Evolutionary conservation across 768 basidiomycete species (phyloP).

Genomic region (Chalciporus piperatus): DNA sequence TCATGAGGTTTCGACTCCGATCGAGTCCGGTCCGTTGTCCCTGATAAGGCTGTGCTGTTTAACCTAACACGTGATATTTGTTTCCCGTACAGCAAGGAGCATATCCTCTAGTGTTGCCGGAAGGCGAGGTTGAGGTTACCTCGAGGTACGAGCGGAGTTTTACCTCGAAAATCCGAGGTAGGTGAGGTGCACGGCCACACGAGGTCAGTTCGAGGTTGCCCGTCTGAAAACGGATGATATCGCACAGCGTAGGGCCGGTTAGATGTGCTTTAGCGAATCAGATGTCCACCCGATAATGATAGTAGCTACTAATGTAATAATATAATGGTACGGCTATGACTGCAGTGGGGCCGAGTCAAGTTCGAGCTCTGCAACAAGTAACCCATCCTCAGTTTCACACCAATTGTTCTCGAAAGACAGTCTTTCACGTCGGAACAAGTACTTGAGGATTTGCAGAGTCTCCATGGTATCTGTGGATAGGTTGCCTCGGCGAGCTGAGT

Average conservation of each 20-base stretch:
- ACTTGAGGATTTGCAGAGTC: conserved; percentile 27
- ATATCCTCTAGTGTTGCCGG: background rate
- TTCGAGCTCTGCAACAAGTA: conserved; percentile 1
- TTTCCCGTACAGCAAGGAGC: no score
- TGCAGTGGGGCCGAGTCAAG: background rate
- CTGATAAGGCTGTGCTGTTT: no score
- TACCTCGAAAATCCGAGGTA: background rate
- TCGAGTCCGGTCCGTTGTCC: no score
- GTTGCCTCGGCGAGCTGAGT: conserved; percentile 18
- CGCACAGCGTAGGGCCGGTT: background rate
- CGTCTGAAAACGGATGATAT: no score
- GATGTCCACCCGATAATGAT: background rate
- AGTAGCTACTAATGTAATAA: background rate
- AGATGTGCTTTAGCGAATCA: background rate
- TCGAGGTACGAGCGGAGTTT: background rate
- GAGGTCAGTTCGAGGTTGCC: background rate
- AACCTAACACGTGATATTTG: no score
- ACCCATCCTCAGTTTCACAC: background rate
- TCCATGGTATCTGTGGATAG: conserved; percentile 17
- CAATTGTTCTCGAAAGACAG: conserved; percentile 13
- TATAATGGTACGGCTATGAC: background rate
- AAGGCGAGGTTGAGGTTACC: background rate
- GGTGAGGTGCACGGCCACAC: background rate
- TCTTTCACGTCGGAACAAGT: conserved; percentile 19
- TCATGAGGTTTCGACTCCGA: no score